Evolutionary conservation across 2,329 filamentous ascomycete species (phyloP).

Genomic region (Coniosporium tulheliwenetii): DNA sequence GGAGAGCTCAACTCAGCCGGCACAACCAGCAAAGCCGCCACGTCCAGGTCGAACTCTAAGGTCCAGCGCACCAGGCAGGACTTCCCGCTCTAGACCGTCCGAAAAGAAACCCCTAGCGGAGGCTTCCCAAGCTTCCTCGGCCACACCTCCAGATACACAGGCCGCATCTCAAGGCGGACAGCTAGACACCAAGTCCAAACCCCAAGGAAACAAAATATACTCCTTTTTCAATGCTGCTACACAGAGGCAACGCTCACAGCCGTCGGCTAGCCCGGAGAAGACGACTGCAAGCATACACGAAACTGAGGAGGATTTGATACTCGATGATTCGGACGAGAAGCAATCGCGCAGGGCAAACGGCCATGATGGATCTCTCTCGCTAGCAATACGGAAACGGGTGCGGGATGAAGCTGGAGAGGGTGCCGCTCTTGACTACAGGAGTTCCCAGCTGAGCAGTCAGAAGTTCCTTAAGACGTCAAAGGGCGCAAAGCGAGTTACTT

Average conservation of each 20-base stretch:
- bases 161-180: not conserved
- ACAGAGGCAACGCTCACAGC: constrained; percentile 22
- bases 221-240: constrained; percentile 32
- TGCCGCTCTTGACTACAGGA: constrained; percentile 9
- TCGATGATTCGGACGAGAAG: constrained; percentile 18
- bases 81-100: not conserved
- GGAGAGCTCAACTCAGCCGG: not conserved
- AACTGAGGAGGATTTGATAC: constrained; percentile 18
- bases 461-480: constrained; percentile 26
- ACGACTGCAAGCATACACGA: constrained; percentile 8
- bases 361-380: too few species aligned
- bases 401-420: constrained; percentile 17
- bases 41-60: not conserved
- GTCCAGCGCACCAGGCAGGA: not conserved
- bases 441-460: constrained; percentile 15
- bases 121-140: not conserved
- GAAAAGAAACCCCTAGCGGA: not conserved
- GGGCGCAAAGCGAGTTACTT: not conserved
- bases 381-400: constrained; percentile 5
- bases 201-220: constrained; percentile 26
- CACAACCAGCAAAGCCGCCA: not conserved
- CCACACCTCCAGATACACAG: not conserved
- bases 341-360: too few species aligned
- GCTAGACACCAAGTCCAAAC: constrained; percentile 16
- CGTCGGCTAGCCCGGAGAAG: constrained; percentile 23